Evolutionary conservation across 352 stramenopile species (phyloP), one percentile per base, ranked within the genome.

Genomic region (Phytophthora capsici): DNA sequence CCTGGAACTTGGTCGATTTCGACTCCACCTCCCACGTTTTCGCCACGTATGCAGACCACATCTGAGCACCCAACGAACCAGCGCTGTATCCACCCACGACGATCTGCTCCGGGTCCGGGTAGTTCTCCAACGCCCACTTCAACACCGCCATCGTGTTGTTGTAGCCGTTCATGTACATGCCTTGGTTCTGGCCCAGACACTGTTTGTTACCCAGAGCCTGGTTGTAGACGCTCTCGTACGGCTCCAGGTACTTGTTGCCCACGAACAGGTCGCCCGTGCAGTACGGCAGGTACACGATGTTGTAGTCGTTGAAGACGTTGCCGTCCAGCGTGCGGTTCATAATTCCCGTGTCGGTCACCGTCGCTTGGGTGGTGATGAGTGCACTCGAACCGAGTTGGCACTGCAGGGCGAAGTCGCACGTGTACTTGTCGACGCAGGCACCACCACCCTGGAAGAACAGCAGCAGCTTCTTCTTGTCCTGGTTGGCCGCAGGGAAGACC

Each of bases 201-300:
- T 71, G 55, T 23, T 51, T 51, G 56, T 80, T 74, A n/a, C 61
- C 65, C 30, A 87, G 60, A 14, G 80, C 41, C 22, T 50, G 36
- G 25, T 69, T 76, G 46, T 80, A 58, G 32, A 52, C 55, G 41
- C 65, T 72, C 52, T 78, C 63, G 19, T 56, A 61, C 12, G 45
- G 14, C 37, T 44, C 63, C 20, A 62, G 26, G 16, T 71, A 47
- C n/a, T 63, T 53, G 66, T 75, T 80, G 52, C 77, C 82, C 1
- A 84, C 44, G 57, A 88, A 80, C 52, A 90, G 59, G 43, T 88
- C 75, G 25, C 78, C n/a, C 50, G 78, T 88, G 73, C 82, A 90
- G 70, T 88, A 88, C 37, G 77, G 78, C 28, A 91, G 46, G 70
- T 86, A 77, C 44, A 91, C 80, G 55, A 89, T 83, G 71, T 84